Percentiles rank a stretch among this genome's conserved stretches.
phyloP scores from a whole-genome alignment of 2,329 filamentous ascomycete species.

The Aspergillus ustus region DNA sequence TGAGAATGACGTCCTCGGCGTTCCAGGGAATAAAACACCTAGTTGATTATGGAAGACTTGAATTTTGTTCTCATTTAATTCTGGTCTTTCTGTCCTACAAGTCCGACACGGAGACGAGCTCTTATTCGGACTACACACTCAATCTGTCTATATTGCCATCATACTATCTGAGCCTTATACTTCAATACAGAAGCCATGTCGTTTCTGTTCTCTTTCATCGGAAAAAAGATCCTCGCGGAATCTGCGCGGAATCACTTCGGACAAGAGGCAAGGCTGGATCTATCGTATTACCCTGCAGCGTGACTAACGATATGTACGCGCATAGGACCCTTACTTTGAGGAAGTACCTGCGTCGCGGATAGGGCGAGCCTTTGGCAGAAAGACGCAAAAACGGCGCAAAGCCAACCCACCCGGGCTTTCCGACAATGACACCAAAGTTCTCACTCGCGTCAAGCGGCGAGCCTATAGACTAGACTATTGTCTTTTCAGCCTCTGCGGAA shows the following conservation, averaged over 20 bases:
- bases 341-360: slow-evolving; percentile 74
- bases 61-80: neutral
- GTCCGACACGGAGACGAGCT: neutral
- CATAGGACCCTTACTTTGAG: slow-evolving; percentile 88
- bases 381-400: slow-evolving; percentile 83
- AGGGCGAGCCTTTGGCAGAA: slow-evolving; percentile 67
- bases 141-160: neutral
- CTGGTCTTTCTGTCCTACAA: neutral
- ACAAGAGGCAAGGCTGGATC: slow-evolving; percentile 39
- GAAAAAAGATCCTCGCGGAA: slow-evolving; percentile 42
- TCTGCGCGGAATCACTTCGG: slow-evolving; percentile 48
- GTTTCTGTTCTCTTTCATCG: slow-evolving; percentile 33
- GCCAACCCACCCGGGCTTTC: slow-evolving; percentile 82
- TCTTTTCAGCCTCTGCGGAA: slow-evolving; percentile 78
- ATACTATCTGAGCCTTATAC: neutral
- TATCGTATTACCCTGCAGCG: neutral
- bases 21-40: neutral
- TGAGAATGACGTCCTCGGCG: neutral
- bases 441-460: slow-evolving; percentile 82
- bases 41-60: neutral
- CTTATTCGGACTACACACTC: neutral
- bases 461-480: slow-evolving; percentile 86
- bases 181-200: slow-evolving; percentile 29
- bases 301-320: slow-evolving; percentile 11
- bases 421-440: slow-evolving; percentile 76